phyloP scores from a whole-genome alignment of 2,329 filamentous ascomycete genomes.

The Metarhizium album region DNA sequence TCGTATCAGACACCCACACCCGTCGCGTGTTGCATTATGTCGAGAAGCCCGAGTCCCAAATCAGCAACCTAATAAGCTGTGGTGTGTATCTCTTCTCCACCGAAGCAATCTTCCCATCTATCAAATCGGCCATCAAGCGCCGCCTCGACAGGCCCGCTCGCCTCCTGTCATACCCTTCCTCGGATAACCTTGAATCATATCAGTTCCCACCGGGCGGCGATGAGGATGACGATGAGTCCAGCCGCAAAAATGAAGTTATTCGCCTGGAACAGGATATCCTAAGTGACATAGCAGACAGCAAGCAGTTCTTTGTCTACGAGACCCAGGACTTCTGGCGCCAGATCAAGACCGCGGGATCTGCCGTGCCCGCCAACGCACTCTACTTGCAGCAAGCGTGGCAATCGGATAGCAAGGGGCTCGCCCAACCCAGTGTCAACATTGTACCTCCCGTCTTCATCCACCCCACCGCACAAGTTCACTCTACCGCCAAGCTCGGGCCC shows the following conservation, averaged over 20 bases:
- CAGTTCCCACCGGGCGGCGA: slow-evolving; percentile 31
- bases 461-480: slow-evolving; percentile 79
- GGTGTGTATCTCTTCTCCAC: slow-evolving; percentile 96
- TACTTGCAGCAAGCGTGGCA: slow-evolving; percentile 95
- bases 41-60: slow-evolving; percentile 95
- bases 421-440: slow-evolving; percentile 74
- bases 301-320: slow-evolving; percentile 96
- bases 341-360: slow-evolving; percentile 97
- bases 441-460: slow-evolving; percentile 92
- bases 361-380: slow-evolving; percentile 89
- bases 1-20: slow-evolving; percentile 87
- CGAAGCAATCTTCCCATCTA: slow-evolving; percentile 92
- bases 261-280: slow-evolving; percentile 96
- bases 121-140: slow-evolving; percentile 89
- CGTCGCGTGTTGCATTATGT: slow-evolving; percentile 97
- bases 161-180: slow-evolving; percentile 88
- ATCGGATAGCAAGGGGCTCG: slow-evolving; percentile 64
- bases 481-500: slow-evolving; percentile 89
- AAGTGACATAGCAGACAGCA: slow-evolving; percentile 88
- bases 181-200: slow-evolving; percentile 74
- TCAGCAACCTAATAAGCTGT: slow-evolving; percentile 98
- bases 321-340: slow-evolving; percentile 99
- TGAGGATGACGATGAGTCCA: slow-evolving; percentile 59
- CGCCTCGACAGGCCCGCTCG: slow-evolving; percentile 75
- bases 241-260: slow-evolving; percentile 74